Evolutionary conservation across 768 basidiomycete genomes (phyloP).

Genomic region (Tricholoma sp.): DNA sequence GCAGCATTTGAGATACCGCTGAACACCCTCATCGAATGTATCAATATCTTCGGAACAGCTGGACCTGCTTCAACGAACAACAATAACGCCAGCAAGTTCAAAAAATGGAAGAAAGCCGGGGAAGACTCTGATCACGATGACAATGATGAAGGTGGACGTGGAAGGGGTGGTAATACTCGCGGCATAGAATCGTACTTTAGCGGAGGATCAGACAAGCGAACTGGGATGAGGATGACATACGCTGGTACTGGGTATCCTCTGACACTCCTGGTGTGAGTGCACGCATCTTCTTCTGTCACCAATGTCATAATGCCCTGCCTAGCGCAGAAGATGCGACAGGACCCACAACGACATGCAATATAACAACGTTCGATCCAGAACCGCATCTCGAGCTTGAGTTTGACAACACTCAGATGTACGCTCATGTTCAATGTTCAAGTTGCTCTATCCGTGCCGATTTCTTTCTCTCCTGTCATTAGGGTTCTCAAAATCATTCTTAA

Average conservation of each 20-base stretch:
- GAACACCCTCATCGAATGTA: constrained; percentile 78
- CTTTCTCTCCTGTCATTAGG: constrained; percentile 29
- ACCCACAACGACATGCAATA: constrained; percentile 84
- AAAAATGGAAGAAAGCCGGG: constrained; percentile 42
- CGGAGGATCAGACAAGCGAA: constrained; percentile 54
- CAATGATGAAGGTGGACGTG: constrained; percentile 30
- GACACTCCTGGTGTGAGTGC: constrained; percentile 68
- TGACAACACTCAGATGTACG: constrained; percentile 59
- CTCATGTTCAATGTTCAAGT: background rate
- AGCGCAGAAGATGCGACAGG: constrained; percentile 78
- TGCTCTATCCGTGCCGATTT: background rate
- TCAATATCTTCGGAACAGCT: constrained; percentile 92
- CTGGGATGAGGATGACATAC: constrained; percentile 85
- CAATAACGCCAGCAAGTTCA: constrained; percentile 29
- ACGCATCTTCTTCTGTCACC: background rate
- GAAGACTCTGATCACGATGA: constrained; percentile 43
- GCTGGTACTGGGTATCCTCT: constrained; percentile 73
- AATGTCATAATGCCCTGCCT: background rate
- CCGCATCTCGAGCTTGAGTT: constrained; percentile 78
- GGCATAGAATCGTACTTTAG: constrained; percentile 59
- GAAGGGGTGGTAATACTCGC: constrained; percentile 15
- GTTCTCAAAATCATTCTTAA: constrained; percentile 83
- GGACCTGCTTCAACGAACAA: constrained; percentile 32
- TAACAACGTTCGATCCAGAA: constrained; percentile 82
- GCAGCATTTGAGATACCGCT: constrained; percentile 80